Evolutionary conservation across 148 eudicot genomes (phyloP).

Genomic region (Cornus suecica): DNA sequence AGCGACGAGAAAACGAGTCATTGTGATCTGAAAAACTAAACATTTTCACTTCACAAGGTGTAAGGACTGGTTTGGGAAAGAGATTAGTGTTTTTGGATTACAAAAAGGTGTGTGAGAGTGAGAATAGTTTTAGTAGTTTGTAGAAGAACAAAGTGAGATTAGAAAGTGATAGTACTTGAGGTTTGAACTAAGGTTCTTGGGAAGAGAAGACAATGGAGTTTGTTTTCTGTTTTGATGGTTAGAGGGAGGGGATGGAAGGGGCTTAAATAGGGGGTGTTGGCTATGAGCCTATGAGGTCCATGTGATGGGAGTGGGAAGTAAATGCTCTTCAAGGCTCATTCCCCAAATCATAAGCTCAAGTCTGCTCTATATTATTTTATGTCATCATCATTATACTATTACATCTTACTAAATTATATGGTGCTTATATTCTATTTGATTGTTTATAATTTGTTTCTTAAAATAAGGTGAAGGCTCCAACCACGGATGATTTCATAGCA

Average conservation of each 20-base stretch:
- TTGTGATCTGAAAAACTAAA: constrained; percentile 23
- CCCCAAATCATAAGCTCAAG: constrained; percentile 25
- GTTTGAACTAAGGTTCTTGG: neutral
- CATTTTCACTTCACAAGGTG: constrained; percentile 20
- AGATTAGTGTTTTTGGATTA: neutral
- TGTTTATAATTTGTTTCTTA: neutral
- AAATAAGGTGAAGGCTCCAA: too few relatives aligned
- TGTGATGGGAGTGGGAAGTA: neutral
- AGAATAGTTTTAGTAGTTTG: neutral
- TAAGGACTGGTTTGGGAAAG: neutral
- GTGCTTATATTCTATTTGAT: neutral
- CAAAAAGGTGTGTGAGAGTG: too few relatives aligned
- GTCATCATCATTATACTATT: neutral
- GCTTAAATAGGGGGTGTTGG: constrained; percentile 23
- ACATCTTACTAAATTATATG: too few relatives aligned
- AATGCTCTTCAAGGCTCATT: constrained; percentile 10
- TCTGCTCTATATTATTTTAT: neutral
- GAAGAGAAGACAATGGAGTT: neutral
- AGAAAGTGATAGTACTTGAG: neutral
- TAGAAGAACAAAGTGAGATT: neutral
- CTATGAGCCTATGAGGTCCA: constrained; percentile 2
- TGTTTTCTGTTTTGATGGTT: constrained; percentile 10
- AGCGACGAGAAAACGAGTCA: constrained; percentile 30
- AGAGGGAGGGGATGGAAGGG: constrained; percentile 16
- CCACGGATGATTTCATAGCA: too few relatives aligned